Evolutionary conservation across 192 early-diverging fungal genomes (phyloP).

Genomic region (Pecoramyces ruminantium): DNA sequence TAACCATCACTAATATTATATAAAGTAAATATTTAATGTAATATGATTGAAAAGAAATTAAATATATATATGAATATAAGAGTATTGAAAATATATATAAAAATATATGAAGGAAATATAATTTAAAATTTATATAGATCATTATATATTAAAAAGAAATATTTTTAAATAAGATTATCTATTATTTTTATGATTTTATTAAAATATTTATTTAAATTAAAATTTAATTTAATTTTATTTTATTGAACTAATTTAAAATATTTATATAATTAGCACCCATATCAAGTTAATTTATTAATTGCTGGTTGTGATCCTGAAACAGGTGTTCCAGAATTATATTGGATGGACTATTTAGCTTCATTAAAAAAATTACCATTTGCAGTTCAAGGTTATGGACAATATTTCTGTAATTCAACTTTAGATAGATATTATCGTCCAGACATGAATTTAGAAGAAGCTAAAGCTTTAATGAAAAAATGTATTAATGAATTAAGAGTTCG

Average conservation of each 20-base stretch:
- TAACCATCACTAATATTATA: too few species aligned
- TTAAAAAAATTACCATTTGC: constrained; percentile 65
- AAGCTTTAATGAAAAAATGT: constrained; percentile 68
- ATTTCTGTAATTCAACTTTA: constrained; percentile 77
- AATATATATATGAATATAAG: too few species aligned
- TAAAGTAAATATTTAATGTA: too few species aligned
- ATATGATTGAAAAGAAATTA: too few species aligned
- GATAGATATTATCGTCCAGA: constrained; percentile 76
- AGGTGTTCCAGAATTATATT: constrained; percentile 57
- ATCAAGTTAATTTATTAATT: constrained; percentile 76
- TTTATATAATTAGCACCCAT: constrained; percentile 44
- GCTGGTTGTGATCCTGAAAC: constrained; percentile 66
- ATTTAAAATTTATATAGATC: too few species aligned
- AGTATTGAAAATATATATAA: too few species aligned
- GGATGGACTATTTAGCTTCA: constrained; percentile 80
- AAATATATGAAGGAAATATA: too few species aligned
- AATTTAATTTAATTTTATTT: too few species aligned
- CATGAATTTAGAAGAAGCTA: constrained; percentile 70
- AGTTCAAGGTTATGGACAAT: constrained; percentile 82
- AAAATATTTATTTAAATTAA: too few species aligned
- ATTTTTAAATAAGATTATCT: too few species aligned
- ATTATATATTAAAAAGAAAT: too few species aligned
- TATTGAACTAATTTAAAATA: not conserved
- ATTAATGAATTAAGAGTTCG: constrained; percentile 62
- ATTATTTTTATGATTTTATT: too few species aligned